Evolutionary conservation across 2,329 filamentous ascomycete genomes (phyloP), one percentile per base, ranked within the genome.

Genomic region (Aureobasidium musti): DNA sequence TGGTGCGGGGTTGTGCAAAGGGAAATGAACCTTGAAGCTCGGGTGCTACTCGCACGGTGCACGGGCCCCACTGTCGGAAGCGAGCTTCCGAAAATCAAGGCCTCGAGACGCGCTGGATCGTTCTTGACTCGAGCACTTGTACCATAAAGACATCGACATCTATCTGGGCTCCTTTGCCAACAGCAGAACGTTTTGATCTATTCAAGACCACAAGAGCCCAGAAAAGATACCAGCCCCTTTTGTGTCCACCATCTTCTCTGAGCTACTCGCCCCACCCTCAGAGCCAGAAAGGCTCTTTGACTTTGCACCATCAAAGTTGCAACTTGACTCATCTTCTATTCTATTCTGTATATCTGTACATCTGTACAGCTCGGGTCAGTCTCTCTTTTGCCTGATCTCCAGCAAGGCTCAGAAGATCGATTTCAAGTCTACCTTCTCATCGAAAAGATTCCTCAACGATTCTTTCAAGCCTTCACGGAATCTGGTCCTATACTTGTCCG

Each of bases 381-480:
- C 26, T 28, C 21, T 13, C 14, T 26, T 50, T 30, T 39, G 35
- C 17, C 49, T 35, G 28, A 21, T 39, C 21, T 41, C 14, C 5
- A 50, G 21, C 28, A 63, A 17, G 59, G 45, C 35, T 37, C 19
- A 49, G 57, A 61, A 61, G 57, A 19, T 37, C 13, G 43, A 50
- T 35, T 23, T 50, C 45, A 28, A 47, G 10, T 52, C 59, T 63
- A 1, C 45, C 45, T 39, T 63, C 33, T 41, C 14, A 21, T 52
- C 21, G 33, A 14, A 52, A 39, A 41, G 30, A 52, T 17, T 50
- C 45, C 45, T 63, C 59, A 63, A 63, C 59, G 41, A 50, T 33
- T 63, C 59, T 63, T 63, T 52, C 45, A 63, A 63, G 45, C 59
- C 59, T 63, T 61, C 56, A 28, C 5, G 7, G 21, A 26, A 23